phyloP scores from a whole-genome alignment of 768 basidiomycete genomes.

The Suillus americanus region DNA sequence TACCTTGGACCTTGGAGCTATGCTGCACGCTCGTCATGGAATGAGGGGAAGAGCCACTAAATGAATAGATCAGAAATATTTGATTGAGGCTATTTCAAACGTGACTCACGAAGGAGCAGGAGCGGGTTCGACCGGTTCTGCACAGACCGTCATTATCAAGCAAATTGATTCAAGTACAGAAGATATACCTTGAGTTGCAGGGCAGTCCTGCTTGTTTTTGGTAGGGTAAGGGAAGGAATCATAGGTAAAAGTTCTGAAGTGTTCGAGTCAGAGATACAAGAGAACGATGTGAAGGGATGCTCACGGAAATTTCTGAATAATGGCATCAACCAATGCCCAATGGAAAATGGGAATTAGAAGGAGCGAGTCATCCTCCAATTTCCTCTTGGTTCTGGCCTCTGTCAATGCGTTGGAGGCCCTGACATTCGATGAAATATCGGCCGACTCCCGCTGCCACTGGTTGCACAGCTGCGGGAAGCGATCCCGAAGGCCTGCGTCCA shows the following conservation, averaged over 20 bases:
- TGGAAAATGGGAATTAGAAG: slow-evolving; percentile 2
- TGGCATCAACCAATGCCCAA: slow-evolving; percentile 23
- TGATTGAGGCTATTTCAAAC: background rate
- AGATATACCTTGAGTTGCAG: slow-evolving; percentile 9
- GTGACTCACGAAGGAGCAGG: background rate
- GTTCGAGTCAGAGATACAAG: background rate
- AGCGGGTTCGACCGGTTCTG: slow-evolving; percentile 13
- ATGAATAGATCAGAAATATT: background rate
- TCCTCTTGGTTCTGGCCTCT: background rate
- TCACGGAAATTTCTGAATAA: slow-evolving; percentile 21
- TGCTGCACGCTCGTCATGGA: background rate
- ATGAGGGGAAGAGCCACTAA: too few species aligned
- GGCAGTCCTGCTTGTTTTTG: background rate
- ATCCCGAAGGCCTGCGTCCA: slow-evolving; percentile 26
- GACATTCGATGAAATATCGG: background rate
- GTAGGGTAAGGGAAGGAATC: slow-evolving; percentile 15
- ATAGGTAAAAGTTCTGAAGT: slow-evolving; percentile 10
- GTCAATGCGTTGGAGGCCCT: background rate
- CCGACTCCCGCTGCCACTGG: slow-evolving; percentile 21
- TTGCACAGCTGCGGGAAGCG: slow-evolving; percentile 24
- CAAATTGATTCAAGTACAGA: too few species aligned
- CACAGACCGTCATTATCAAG: background rate
- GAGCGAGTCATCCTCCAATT: slow-evolving; percentile 8
- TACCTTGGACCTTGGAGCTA: background rate
- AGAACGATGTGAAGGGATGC: slow-evolving; percentile 10